Evolutionary conservation across 495 filamentous ascomycete genomes (phyloP), one percentile per base, ranked within the genome.

Genomic region (Aspergillus cavernicola): DNA sequence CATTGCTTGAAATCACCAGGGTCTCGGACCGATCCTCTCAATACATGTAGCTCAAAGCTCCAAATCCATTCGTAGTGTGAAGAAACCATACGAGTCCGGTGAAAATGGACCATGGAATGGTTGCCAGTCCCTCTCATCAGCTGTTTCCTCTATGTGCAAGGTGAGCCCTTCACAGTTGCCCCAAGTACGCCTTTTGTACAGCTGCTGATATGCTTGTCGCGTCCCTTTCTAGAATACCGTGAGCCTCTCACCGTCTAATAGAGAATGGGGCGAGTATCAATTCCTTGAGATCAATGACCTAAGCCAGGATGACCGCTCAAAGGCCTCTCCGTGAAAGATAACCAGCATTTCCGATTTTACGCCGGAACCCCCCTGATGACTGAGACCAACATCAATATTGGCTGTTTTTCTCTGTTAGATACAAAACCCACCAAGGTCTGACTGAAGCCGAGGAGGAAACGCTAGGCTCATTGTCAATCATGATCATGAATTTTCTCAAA

Each of bases 321-420:
- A 18, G 32, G 62, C 0, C 55, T 77, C 3, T 56, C 77, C 36
- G 76, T 80, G 5, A 50, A 65, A 15, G 67, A 60, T 0, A 58
- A 69, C 1, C 77, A 75, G 0, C 24, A 66, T 26, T 80, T 75
- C 43, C 69, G 61, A 41, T 80, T 75, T 50, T 79, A 72, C 40
- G 77, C 76, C 7, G 77, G 77, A 41, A 78, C 75, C 0, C 71
- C 73, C 3, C 75, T 92, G 22, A 79, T 84, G 4, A 88, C 85
- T 0, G 81, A 80, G 5, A 78, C 75, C 10, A 85, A 82, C 9
- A 80, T 88, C 59, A 83, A 85, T 22, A 85, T 92, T 56, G 88
- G 88, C 20, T 85, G 80, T 15, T 74, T 89, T 40, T 88, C 84
- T 48, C 72, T 89, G 11, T 60, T 88, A 5, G 86, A 90, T 60